Evolutionary conservation across 2,329 filamentous ascomycete species (phyloP).

Genomic region (Penicillium sclerotigenum): DNA sequence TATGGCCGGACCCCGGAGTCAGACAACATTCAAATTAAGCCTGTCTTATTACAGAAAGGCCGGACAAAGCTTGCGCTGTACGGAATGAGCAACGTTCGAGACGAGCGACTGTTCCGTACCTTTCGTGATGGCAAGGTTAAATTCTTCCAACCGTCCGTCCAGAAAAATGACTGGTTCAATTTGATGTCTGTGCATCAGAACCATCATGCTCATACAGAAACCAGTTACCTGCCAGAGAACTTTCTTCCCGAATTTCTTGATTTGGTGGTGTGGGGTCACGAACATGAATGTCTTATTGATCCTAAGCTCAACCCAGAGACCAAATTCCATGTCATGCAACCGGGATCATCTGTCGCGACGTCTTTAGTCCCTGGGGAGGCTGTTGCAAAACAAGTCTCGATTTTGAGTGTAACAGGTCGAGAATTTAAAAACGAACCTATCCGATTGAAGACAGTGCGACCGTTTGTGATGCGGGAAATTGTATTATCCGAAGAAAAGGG

Average conservation of each 20-base stretch:
- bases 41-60: constrained; percentile 89
- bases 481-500: constrained; percentile 70
- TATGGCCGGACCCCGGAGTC: constrained; percentile 88
- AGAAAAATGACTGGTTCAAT: constrained; percentile 92
- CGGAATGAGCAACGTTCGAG: constrained; percentile 91
- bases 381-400: constrained; percentile 83
- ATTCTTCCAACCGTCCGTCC: constrained; percentile 79
- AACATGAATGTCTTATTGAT: constrained; percentile 92
- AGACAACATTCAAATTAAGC: constrained; percentile 90
- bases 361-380: constrained; percentile 88
- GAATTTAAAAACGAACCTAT: constrained; percentile 78
- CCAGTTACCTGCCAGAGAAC: constrained; percentile 89
- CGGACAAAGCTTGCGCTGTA: constrained; percentile 89
- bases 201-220: constrained; percentile 85
- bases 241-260: constrained; percentile 90
- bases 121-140: constrained; percentile 92
- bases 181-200: constrained; percentile 94
- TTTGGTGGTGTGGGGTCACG: constrained; percentile 92
- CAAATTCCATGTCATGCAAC: constrained; percentile 94
- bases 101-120: constrained; percentile 90
- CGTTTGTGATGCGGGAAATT: constrained; percentile 84
- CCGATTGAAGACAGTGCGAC: constrained; percentile 80
- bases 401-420: constrained; percentile 77
- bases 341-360: constrained; percentile 92
- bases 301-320: constrained; percentile 80